Conservation (phyloP, 2,329 filamentous ascomycete genomes). For the Xylaria sp. region DNA sequence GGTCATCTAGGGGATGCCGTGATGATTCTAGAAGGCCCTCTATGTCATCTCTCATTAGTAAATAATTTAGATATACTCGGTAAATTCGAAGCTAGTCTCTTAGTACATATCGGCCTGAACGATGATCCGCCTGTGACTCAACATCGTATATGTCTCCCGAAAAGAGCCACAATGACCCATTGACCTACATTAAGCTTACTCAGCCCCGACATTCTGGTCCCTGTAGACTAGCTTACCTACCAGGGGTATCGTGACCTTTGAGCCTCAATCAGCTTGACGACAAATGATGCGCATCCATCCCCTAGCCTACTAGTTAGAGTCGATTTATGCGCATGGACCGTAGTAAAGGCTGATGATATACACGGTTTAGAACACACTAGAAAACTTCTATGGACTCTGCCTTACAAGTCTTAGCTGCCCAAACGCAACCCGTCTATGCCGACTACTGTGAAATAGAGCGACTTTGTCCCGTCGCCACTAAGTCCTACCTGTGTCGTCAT, state of each 20-base stretch:
- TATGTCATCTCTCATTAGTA: background rate
- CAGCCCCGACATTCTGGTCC: background rate
- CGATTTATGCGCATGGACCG: background rate
- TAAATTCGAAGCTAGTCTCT: background rate
- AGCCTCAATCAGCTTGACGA: conserved; percentile 22
- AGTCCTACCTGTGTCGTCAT: conserved; percentile 19
- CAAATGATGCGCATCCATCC: background rate
- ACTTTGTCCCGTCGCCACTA: background rate
- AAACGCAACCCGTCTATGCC: background rate
- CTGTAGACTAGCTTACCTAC: background rate
- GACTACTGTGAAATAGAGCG: background rate
- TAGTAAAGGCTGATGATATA: background rate
- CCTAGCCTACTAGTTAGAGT: no score
- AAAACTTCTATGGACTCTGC: background rate
- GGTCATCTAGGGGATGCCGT: background rate
- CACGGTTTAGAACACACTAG: background rate
- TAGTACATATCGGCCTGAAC: background rate
- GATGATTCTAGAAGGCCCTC: background rate
- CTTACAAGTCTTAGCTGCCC: background rate
- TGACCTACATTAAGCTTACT: conserved; percentile 11
- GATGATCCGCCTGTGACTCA: conserved; percentile 11
- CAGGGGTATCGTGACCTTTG: background rate
- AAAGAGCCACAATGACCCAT: background rate
- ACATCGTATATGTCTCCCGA: background rate
- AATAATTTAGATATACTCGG: background rate